Base-by-base conservation (phyloP, 176 grass and related monocot genomes). In the Raddia distichophylla region DNA sequence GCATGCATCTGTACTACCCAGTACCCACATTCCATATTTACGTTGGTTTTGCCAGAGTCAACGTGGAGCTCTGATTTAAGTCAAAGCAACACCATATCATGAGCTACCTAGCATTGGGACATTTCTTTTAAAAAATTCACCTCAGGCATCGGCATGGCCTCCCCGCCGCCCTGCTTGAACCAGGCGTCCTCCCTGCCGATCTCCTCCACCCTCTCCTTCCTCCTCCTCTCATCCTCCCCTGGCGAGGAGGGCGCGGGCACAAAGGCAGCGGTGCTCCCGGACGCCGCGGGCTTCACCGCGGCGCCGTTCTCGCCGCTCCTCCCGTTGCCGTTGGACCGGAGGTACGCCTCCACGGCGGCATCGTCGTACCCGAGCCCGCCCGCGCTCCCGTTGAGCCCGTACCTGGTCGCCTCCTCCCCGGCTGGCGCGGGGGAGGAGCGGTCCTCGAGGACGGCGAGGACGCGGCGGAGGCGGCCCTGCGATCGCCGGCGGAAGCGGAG, bases 161-260 rank as follows among this genome's bases (percentile, higher is more conserved):
- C 34, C 58, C 60, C 72, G 42, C 64, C 62, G 44, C 20, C 37
- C 46, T 68, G 74, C 72, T 93, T 98, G 67, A 98, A 98, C 96
- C 96, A 98, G 18, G 96, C 96, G 57, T 95, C 96, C 87, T 98
- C 96, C 86, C 20, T 79, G 6, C 82, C 86, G 54, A 98, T 95
- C 33, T 98, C 96, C 80, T 98, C 96, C 71, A 98, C 84, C 15
- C 89, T 86, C 82, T 91, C 80, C 82, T 95, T 95, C 84, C 96
- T 91, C 66, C 82, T 81, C 81, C 2, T 86, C 86, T 98, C 95
- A 7, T 83, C 75, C 49, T 71, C 86, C 59, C n/a, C 64, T 5
- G 57, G 78, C 71, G 18, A 7, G 12, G 63, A n/a, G 18, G 27
- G 27, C 27, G 37, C 54, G 47, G 76, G 1, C n/a, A 63, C 83